Evolutionary conservation across 2,329 filamentous ascomycete genomes (phyloP).

Genomic region (Penicillium sp.): DNA sequence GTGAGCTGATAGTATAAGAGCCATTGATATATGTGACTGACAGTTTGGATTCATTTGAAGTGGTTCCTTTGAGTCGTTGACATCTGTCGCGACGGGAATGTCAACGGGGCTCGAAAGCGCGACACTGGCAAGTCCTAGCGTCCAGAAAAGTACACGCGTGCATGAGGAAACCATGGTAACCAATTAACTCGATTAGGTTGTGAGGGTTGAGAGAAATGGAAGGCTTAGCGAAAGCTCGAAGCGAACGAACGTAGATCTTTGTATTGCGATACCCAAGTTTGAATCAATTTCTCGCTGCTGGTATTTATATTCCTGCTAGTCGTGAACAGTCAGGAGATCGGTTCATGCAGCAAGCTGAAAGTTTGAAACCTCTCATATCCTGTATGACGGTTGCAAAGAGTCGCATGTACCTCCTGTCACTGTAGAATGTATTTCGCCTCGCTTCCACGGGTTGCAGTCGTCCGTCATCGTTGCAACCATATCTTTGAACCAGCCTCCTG

Average conservation of each 20-base stretch:
- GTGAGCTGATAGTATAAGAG: no score
- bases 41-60: constrained; percentile 2
- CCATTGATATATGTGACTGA: not conserved
- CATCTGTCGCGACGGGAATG: not conserved
- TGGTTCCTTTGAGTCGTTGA: not conserved
- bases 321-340: not conserved
- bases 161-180: constrained; percentile 4
- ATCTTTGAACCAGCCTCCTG: not conserved
- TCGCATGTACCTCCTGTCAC: not conserved
- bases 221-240: not conserved
- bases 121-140: constrained; percentile 7
- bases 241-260: not conserved
- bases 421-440: not conserved
- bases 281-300: no score
- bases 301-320: no score
- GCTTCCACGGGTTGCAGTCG: constrained; percentile 8
- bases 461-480: constrained; percentile 7
- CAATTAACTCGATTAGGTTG: not conserved
- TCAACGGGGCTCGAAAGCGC: constrained; percentile 6
- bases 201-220: not conserved
- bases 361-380: not conserved
- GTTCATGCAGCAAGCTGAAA: not conserved
- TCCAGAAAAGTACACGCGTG: constrained; percentile 2
- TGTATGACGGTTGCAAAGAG: not conserved
- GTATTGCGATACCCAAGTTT: no score